Evolutionary conservation across 768 basidiomycete genomes (phyloP).

Genomic region (Agaricus subrufescens): DNA sequence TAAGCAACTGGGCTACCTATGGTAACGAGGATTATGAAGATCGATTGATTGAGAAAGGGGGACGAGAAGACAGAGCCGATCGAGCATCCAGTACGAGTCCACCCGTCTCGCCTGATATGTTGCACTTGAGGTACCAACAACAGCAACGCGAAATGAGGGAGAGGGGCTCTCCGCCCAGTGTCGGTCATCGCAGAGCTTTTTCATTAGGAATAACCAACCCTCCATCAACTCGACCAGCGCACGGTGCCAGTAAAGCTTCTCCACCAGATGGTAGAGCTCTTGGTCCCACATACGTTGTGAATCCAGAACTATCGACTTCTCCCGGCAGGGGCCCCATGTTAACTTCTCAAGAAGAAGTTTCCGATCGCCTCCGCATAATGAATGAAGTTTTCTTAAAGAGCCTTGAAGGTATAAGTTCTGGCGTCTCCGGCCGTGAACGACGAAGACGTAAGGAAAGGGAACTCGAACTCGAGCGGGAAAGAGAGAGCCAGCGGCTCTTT

Average conservation of each 20-base stretch:
- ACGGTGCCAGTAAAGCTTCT: not conserved
- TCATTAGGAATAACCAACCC: not conserved
- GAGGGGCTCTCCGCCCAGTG: not conserved
- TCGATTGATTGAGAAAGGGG: not conserved
- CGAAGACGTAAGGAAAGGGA: constrained; percentile 19
- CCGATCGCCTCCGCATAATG: constrained; percentile 60
- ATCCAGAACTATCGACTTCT: constrained; percentile 19
- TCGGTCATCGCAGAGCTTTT: not conserved
- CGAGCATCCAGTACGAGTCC: not conserved
- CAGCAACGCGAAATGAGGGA: not conserved
- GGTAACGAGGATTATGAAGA: not conserved
- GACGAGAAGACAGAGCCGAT: not conserved
- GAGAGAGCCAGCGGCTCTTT: constrained; percentile 9
- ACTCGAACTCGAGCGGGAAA: constrained; percentile 13
- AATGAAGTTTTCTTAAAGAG: constrained; percentile 63
- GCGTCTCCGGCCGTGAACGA: constrained; percentile 13
- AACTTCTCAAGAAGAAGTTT: constrained; percentile 63
- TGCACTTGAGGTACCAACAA: constrained; percentile 1
- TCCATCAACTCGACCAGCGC: not conserved
- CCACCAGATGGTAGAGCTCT: not conserved
- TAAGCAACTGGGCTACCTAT: constrained; percentile 1
- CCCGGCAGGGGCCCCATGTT: constrained; percentile 46
- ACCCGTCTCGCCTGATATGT: not conserved
- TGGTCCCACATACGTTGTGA: not conserved
- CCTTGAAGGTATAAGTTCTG: constrained; percentile 51